These are phyloP conservation scores for Trichosporon ovoides DNA, from an alignment of 1,284 basidiomycete genomes.

Conservation along the genomic window DNA sequence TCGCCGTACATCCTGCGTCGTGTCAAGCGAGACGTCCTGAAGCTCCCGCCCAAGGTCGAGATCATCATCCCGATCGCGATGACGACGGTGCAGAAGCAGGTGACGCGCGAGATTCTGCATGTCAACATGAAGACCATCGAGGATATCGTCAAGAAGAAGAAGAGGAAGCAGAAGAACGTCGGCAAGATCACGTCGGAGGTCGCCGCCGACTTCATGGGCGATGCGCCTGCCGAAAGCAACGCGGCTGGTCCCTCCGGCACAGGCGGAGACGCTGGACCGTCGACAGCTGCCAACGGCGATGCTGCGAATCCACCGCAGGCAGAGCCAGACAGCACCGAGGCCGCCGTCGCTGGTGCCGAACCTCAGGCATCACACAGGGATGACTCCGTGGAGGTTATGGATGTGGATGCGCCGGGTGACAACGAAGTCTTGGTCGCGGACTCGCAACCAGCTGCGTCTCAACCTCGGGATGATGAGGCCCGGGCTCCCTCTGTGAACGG, in stretches of 20 bases:
- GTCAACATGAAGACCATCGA: slow-evolving; percentile 33
- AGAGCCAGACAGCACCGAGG: not conserved
- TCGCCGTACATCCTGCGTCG: slow-evolving; percentile 89
- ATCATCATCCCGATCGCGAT: slow-evolving; percentile 86
- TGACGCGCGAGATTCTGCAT: slow-evolving; percentile 73
- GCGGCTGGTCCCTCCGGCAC: not conserved
- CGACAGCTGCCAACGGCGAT: not conserved
- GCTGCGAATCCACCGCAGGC: no score
- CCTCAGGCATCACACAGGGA: no score
- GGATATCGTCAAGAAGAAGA: slow-evolving; percentile 26
- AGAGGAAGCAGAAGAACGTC: slow-evolving; percentile 14
- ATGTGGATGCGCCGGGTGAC: not conserved
- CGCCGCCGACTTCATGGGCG: no score
- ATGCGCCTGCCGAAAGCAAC: not conserved
- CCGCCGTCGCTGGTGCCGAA: not conserved
- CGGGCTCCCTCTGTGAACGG: no score
- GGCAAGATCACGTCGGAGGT: not conserved
- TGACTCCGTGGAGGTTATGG: no score
- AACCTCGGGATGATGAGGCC: no score
- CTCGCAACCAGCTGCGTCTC: not conserved
- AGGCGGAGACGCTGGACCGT: not conserved
- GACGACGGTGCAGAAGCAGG: slow-evolving; percentile 78
- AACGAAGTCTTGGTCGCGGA: not conserved
- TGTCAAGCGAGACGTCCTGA: slow-evolving; percentile 85
- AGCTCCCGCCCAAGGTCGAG: slow-evolving; percentile 76